Evolutionary conservation across 2,329 filamentous ascomycete genomes (phyloP), one percentile per base, ranked within the genome.

Genomic region (Aspergillus fischeri): DNA sequence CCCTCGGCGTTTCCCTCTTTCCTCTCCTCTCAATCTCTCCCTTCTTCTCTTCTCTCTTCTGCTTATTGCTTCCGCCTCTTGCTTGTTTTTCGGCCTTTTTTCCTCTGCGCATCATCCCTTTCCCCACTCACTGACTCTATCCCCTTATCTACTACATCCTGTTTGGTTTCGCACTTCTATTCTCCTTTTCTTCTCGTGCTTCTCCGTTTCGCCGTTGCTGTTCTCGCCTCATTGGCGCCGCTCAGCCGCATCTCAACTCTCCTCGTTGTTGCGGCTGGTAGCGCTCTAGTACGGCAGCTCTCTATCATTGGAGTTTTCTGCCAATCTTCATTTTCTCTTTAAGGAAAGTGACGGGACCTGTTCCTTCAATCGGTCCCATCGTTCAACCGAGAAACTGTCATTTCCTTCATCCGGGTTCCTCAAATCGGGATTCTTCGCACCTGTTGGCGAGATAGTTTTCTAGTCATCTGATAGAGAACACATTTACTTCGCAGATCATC

Each of bases 1-100:
- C 68, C 68, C 69, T 70, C 67, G 64, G 66, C 60, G 63, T 65
- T 66, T 61, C 57, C 54, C 54, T 50, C 53, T 47, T 57, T 57
- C 52, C 27, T 49, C 55, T 56, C 50, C 56, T 51, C 49, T 59
- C 56, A 53, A 53, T 52, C 54, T 20, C 28, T 47, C 47, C 53
- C 55, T 52, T 21, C 59, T 59, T 52, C 49, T 48, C 54, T 51
- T 53, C 49, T 59, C 56, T 54, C 53, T 47, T 53, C 56, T 47
- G 55, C 51, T 57, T 52, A 57, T 51, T 51, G 32, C 49, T 62
- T 47, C 44, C 44, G 32, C 52, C 47, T 55, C 42, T 52, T 24
- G 7, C 28, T 59, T 60, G 53, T 51, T 51, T 51, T 55, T 54
- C 44, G 25, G 14, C 45, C 25, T 25, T 44, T 51, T 21, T 25